Percentiles rank a stretch among this genome's conserved stretches.
phyloP scores from a whole-genome alignment of 2,329 filamentous ascomycete genomes.

The Penicillium italicum region DNA sequence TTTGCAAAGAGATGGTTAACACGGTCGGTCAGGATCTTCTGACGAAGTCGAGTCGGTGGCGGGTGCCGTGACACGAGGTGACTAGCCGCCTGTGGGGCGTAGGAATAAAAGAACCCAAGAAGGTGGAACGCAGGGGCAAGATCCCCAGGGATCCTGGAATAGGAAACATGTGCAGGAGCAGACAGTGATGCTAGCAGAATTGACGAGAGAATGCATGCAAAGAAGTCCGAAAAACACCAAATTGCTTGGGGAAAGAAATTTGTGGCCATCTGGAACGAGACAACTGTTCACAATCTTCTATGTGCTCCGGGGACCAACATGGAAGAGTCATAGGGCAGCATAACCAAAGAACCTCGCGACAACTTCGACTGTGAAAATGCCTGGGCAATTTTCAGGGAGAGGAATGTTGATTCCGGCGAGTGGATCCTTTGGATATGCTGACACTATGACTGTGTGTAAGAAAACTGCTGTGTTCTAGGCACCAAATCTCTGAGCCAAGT shows the following conservation, averaged over 20 bases:
- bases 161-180: constrained; percentile 50
- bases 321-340: constrained; percentile 39
- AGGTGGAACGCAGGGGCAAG: constrained; percentile 40
- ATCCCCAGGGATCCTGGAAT: constrained; percentile 40
- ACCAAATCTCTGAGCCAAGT: constrained; percentile 20
- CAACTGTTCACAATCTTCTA: constrained; percentile 36
- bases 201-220: constrained; percentile 12
- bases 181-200: constrained; percentile 15
- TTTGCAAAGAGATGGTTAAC: constrained; percentile 62
- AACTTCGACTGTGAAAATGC: constrained; percentile 28
- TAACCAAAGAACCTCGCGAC: constrained; percentile 55
- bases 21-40: constrained; percentile 58
- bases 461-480: constrained; percentile 39
- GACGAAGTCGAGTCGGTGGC: constrained; percentile 50
- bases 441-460: constrained; percentile 46
- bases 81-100: constrained; percentile 27
- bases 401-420: constrained; percentile 55
- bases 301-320: constrained; percentile 25
- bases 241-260: constrained; percentile 19
- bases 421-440: constrained; percentile 39
- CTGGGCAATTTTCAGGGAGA: constrained; percentile 26
- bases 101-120: constrained; percentile 22
- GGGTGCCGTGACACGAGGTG: constrained; percentile 53
- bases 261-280: constrained; percentile 35
- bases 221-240: constrained; percentile 20